A percentile compares a stretch with the other conserved stretches of the same genome.
phyloP scores from a whole-genome alignment of 148 eudicot species.

The Nepenthes gracilis region DNA sequence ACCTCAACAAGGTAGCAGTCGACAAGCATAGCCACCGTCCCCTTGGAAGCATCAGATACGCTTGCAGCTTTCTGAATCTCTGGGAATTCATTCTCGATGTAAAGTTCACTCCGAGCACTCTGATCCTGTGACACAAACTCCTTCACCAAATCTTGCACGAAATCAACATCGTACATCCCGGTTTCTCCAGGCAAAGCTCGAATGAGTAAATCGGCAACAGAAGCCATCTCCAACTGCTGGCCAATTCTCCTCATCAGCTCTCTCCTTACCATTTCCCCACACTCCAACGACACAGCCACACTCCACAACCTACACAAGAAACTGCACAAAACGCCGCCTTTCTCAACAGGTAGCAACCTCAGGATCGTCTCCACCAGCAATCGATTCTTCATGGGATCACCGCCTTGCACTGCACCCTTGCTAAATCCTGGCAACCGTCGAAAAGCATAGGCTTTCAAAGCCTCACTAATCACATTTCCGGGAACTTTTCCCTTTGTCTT shows the following conservation, averaged over 20 bases:
- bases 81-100: slow-evolving; percentile 35
- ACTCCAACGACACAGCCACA: slow-evolving; percentile 42
- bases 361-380: slow-evolving; percentile 50
- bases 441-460: slow-evolving; percentile 51
- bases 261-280: slow-evolving; percentile 46
- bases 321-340: slow-evolving; percentile 51
- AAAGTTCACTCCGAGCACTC: slow-evolving; percentile 2
- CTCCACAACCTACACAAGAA: slow-evolving; percentile 59
- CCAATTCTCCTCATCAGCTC: slow-evolving; percentile 54
- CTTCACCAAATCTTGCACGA: slow-evolving; percentile 51
- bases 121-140: slow-evolving; percentile 45
- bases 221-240: slow-evolving; percentile 67
- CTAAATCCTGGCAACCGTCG: slow-evolving; percentile 58
- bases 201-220: slow-evolving; percentile 55
- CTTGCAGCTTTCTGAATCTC: slow-evolving; percentile 28
- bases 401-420: slow-evolving; percentile 46
- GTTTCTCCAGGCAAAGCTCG: slow-evolving; percentile 44
- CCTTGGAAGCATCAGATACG: slow-evolving; percentile 53
- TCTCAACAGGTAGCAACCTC: slow-evolving; percentile 47
- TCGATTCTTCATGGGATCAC: slow-evolving; percentile 43
- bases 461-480: slow-evolving; percentile 59
- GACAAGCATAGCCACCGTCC: slow-evolving; percentile 67
- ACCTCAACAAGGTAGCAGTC: slow-evolving; percentile 81
- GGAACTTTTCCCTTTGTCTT: slow-evolving; percentile 48
- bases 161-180: slow-evolving; percentile 43